Conservation (phyloP, 2,329 filamentous ascomycete genomes). For the Verticillium zaregamsianum region DNA sequence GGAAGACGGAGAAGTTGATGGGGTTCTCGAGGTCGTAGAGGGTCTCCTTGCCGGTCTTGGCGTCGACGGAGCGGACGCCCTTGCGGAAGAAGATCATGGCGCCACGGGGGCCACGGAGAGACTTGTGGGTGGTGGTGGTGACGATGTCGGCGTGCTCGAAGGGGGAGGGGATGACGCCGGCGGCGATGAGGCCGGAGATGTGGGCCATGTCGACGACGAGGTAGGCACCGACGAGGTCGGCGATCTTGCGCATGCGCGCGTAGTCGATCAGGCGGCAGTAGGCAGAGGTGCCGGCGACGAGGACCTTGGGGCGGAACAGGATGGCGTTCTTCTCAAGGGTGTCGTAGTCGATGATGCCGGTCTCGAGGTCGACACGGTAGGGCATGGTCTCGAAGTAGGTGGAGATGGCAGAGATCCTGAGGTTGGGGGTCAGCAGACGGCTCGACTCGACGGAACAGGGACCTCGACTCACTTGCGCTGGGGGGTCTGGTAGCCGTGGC, state of each 20-base stretch:
- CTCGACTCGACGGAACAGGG: not conserved
- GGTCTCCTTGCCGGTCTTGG: slow-evolving; percentile 85
- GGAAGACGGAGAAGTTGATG: slow-evolving; percentile 99
- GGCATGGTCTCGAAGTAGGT: slow-evolving; percentile 99
- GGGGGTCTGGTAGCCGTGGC: slow-evolving; percentile 96
- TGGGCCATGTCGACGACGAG: slow-evolving; percentile 98
- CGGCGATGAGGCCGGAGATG: slow-evolving; percentile 93
- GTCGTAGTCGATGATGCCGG: slow-evolving; percentile 96
- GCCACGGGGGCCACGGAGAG: slow-evolving; percentile 90
- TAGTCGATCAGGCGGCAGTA: slow-evolving; percentile 99
- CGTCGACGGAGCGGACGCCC: slow-evolving; percentile 83
- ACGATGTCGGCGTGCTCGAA: slow-evolving; percentile 94
- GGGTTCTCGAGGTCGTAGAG: slow-evolving; percentile 91
- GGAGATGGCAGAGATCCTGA: slow-evolving; percentile 87
- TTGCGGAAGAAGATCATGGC: slow-evolving; percentile 99
- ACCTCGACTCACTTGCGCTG: slow-evolving; percentile 68
- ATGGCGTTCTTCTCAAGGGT: slow-evolving; percentile 83
- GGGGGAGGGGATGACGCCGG: slow-evolving; percentile 87
- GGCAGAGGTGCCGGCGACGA: slow-evolving; percentile 93
- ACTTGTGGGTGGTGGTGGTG: slow-evolving; percentile 99
- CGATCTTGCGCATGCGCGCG: slow-evolving; percentile 90
- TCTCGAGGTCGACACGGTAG: slow-evolving; percentile 84
- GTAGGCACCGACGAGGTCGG: slow-evolving; percentile 90
- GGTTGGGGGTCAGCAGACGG: not conserved
- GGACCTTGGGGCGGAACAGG: slow-evolving; percentile 92